These are phyloP conservation scores for Phytophthora litchii DNA, from an alignment of 352 stramenopile genomes.

Conservation along the genomic window DNA sequence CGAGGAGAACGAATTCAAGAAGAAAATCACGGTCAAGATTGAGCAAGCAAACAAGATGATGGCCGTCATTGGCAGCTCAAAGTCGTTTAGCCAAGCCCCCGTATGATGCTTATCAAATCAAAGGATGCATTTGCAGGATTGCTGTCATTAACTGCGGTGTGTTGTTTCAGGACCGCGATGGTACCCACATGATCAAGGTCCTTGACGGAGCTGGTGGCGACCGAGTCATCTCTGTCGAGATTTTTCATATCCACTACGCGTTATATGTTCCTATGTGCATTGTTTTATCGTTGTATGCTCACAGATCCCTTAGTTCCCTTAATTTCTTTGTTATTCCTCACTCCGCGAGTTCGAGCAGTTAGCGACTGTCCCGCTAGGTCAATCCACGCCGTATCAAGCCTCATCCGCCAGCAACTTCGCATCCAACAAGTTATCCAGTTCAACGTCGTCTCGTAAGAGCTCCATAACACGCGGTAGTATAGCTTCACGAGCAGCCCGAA, in stretches of 20 bases:
- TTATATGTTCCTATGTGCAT: neutral
- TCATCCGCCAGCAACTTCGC: slow-evolving; percentile 1
- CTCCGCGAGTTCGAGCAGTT: slow-evolving; percentile 80
- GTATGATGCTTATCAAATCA: slow-evolving; percentile 22
- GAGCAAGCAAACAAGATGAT: slow-evolving; percentile 85
- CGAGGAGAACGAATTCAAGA: slow-evolving; percentile 70
- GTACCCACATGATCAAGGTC: slow-evolving; percentile 72
- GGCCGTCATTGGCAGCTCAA: slow-evolving; percentile 42
- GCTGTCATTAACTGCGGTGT: neutral
- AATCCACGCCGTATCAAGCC: slow-evolving; percentile 35
- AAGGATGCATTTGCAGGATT: no score
- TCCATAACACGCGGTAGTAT: slow-evolving; percentile 10
- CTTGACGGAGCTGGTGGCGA: slow-evolving; percentile 42
- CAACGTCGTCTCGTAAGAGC: slow-evolving; percentile 1
- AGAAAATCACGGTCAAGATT: slow-evolving; percentile 79
- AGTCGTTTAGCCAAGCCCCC: slow-evolving; percentile 52
- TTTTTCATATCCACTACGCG: slow-evolving; percentile 70
- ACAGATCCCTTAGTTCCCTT: slow-evolving; percentile 35
- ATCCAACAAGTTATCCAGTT: neutral
- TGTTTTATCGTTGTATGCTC: slow-evolving; percentile 2
- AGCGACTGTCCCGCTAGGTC: slow-evolving; percentile 62
- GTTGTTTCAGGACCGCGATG: slow-evolving; percentile 59
- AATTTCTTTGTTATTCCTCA: slow-evolving; percentile 37
- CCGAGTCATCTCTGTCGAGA: slow-evolving; percentile 69
- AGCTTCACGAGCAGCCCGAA: slow-evolving; percentile 9